phyloP scores from a whole-genome alignment of 1,139 yeast species.

The Suhomyces terraborum region DNA sequence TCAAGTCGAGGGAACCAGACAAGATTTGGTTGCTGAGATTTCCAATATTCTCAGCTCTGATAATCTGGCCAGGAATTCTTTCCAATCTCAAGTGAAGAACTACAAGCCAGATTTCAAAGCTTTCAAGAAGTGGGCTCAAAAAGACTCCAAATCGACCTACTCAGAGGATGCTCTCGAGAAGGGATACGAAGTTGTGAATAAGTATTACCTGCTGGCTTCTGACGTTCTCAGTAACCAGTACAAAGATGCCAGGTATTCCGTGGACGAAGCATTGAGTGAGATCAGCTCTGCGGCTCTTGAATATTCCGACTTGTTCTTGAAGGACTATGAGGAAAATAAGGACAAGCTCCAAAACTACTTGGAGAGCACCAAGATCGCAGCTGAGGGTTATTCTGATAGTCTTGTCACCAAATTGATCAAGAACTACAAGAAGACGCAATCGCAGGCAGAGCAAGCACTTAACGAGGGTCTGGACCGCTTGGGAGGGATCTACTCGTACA shows the following conservation, averaged over 20 bases:
- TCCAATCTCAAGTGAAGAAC: slow-evolving; percentile 21
- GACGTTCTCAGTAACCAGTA: slow-evolving; percentile 29
- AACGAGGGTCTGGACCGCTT: slow-evolving; percentile 22
- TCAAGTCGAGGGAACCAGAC: slow-evolving; percentile 27
- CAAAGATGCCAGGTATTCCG: slow-evolving; percentile 21
- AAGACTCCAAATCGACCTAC: slow-evolving; percentile 10
- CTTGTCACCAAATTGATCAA: slow-evolving; percentile 11
- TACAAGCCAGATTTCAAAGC: slow-evolving; percentile 24
- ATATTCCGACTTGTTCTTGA: slow-evolving; percentile 21
- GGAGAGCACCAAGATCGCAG: slow-evolving; percentile 23
- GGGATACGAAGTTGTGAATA: slow-evolving; percentile 30
- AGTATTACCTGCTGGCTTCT: slow-evolving; percentile 46
- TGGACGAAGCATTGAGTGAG: slow-evolving; percentile 26
- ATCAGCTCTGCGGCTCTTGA: slow-evolving; percentile 27
- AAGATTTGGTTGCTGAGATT: slow-evolving; percentile 22
- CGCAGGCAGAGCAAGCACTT: slow-evolving; percentile 24
- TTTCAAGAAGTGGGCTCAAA: slow-evolving; percentile 19
- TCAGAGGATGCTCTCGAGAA: slow-evolving; percentile 26
- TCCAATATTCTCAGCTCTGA: slow-evolving; percentile 4
- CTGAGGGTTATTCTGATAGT: slow-evolving; percentile 15
- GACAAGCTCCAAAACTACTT: slow-evolving; percentile 17
- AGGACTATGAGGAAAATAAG: slow-evolving; percentile 17
- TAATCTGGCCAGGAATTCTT: slow-evolving; percentile 4
- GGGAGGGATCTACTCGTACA: slow-evolving; percentile 15
- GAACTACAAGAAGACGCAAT: slow-evolving; percentile 15